Evolutionary conservation across 257 asterid species (phyloP), one percentile per base, ranked within the genome.

Genomic region (Echites panduratus): DNA sequence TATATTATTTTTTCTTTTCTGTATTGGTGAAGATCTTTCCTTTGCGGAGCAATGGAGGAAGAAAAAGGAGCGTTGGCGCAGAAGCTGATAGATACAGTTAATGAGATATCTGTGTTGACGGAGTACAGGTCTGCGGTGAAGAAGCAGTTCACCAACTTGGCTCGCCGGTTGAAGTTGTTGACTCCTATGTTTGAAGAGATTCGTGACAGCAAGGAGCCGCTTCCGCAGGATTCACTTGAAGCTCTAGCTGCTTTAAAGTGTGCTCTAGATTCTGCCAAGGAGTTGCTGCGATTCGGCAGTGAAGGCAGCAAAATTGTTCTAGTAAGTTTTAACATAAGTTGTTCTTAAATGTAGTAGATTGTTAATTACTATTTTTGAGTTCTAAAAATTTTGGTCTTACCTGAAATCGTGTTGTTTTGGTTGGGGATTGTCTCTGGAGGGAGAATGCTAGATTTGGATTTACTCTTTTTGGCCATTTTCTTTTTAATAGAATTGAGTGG

Each of bases 111-210:
- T 75, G 83, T 84, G 40, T 84, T 90, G 66, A 80, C 94, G 11
- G 97, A 92, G 63, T 95, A 85, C 82, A 72, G 91, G 69, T 24
- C 56, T 62, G 70, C 82, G 47, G 98, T 95, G 76, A 95, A 92
- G 89, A 95, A 81, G 85, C 96, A 90, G 82, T 95, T 86, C 77
- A 86, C 90, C 47, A 95, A 90, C 84, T 83, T 95, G 67, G 96
- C 93, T 26, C 87, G 99, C 74, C 84, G 99, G 81, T 82, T 95
- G 76, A 95, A 95, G 90, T 87, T 95, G 41, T 79, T 95, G 87
- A 87, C 90, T 70, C 99, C 99, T 67, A 78, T 95, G 97, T 95
- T 95, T 70, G 99, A 95, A 73, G 99, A 95, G 82, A 90, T 92
- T 83, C 91, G 93, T 22, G 98, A 95, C 65, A 81, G 84, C 79